These are phyloP conservation scores for Beauveria scarabaeidicola DNA, from an alignment of 2,329 filamentous ascomycete genomes.

Conservation along the genomic window DNA sequence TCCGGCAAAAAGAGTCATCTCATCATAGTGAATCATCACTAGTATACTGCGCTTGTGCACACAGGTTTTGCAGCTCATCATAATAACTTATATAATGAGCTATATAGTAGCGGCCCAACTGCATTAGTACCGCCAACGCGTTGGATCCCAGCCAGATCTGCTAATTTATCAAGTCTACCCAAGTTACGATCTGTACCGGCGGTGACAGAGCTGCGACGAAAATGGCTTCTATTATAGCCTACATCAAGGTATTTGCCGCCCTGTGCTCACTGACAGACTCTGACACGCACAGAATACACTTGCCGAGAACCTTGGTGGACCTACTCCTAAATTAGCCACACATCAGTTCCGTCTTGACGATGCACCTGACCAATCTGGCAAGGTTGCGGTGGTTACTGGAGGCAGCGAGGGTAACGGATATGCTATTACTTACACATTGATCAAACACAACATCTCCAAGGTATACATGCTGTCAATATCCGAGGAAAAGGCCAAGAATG, in stretches of 20 bases:
- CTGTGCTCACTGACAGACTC: background rate
- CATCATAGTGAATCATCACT: background rate
- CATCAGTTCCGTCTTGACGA: background rate
- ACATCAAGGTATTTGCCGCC: background rate
- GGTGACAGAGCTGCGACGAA: background rate
- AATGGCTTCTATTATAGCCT: background rate
- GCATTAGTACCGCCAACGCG: background rate
- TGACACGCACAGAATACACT: background rate
- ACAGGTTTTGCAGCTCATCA: background rate
- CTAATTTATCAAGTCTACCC: background rate
- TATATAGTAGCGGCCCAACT: background rate
- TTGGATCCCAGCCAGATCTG: background rate
- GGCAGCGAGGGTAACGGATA: background rate
- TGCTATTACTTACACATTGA: background rate
- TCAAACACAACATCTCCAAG: background rate
- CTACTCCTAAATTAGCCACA: background rate
- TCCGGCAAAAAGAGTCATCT: background rate
- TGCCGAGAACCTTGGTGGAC: background rate
- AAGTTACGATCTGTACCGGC: background rate
- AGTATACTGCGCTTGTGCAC: background rate
- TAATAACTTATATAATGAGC: background rate
- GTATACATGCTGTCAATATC: background rate
- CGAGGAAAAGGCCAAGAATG: background rate
- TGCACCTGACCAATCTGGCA: background rate
- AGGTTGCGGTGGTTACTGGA: background rate